Base-by-base conservation (phyloP, 441 rosid genomes). In the Adansonia rubrostipa region DNA sequence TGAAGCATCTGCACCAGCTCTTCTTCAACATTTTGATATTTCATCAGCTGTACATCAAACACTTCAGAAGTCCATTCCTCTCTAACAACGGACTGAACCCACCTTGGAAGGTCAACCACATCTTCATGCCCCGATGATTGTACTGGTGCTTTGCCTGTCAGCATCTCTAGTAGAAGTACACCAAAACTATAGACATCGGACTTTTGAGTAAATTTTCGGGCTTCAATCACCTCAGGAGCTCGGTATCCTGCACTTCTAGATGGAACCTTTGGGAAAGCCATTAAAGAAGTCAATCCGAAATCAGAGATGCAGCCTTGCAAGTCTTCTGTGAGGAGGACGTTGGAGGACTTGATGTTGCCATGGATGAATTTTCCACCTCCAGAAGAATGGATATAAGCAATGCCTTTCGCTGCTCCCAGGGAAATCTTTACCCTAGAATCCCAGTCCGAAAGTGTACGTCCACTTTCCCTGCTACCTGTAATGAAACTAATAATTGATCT, bases 11-110 rank as follows among this genome's bases (percentile, higher is more conserved):
- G 93, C 81, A 92, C 94, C 88, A 92, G 84, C 86, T 90, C 94
- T 81, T 90, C 96, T 77, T 92, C 93, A 0, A 87, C 84, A 51
- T 87, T 90, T 50, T 85, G 85, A 45, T 86, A 90, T 83, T 84
- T 90, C 71, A 89, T 85, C 5, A 92, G 85, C 78, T 92, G 93
- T 47, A 86, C 88, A 28, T 92, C 96, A 66, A 90, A 92, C 73
- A 92, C 96, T 84, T 92, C 96, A 0, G 94, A 89, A 11, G 94
- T 92, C 96, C 96, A 92, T 80, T 92, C 96, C 82, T 92, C 94
- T 74, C 93, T 82, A 67, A 90, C 93, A 53, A 92, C 94, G 0
- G 96, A 92, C 78, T 92, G 96, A 60, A 92, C 96, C 96, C 96
- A 92, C 73, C 88, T 88, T 4, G 93, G 96, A 69, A 92, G 86